Evolutionary conservation across 495 filamentous ascomycete species (phyloP).

Genomic region (Neurospora sp.): DNA sequence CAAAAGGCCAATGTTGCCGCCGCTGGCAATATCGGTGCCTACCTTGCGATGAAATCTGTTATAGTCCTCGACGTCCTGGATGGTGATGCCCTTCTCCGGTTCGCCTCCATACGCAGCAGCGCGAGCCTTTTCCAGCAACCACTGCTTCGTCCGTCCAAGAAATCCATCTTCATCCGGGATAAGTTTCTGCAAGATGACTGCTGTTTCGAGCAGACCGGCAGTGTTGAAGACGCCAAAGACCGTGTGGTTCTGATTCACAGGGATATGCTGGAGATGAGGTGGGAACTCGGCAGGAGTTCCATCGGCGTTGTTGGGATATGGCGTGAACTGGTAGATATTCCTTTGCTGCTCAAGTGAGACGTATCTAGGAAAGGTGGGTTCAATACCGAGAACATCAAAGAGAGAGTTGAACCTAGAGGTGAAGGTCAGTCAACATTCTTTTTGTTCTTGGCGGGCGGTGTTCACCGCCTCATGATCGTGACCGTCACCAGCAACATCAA

Average conservation of each 20-base stretch:
- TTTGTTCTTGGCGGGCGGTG: neutral
- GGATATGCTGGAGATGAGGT: conserved; percentile 24
- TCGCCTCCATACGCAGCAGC: conserved; percentile 19
- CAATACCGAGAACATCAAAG: conserved; percentile 27
- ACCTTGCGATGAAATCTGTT: conserved; percentile 26
- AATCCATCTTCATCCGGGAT: conserved; percentile 24
- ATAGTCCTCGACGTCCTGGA: conserved; percentile 31
- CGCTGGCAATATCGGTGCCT: conserved; percentile 28
- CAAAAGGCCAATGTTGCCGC: conserved; percentile 33
- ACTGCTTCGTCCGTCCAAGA: conserved; percentile 19
- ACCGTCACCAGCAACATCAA: neutral
- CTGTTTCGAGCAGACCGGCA: conserved; percentile 22
- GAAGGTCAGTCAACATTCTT: neutral
- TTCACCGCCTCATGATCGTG: neutral
- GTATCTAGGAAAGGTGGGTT: conserved; percentile 24
- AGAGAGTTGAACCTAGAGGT: conserved; percentile 22
- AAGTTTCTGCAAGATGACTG: conserved; percentile 25
- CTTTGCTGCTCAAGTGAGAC: conserved; percentile 20
- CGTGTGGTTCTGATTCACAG: conserved; percentile 15
- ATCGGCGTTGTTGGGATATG: conserved; percentile 19
- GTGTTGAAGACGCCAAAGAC: conserved; percentile 23
- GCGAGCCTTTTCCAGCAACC: conserved; percentile 17
- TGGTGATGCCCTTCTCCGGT: conserved; percentile 24
- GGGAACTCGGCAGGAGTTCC: conserved; percentile 22
- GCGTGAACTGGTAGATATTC: conserved; percentile 21